These are phyloP conservation scores for Salvia splendens DNA, from an alignment of 257 asterid species.

Conservation along the genomic window DNA sequence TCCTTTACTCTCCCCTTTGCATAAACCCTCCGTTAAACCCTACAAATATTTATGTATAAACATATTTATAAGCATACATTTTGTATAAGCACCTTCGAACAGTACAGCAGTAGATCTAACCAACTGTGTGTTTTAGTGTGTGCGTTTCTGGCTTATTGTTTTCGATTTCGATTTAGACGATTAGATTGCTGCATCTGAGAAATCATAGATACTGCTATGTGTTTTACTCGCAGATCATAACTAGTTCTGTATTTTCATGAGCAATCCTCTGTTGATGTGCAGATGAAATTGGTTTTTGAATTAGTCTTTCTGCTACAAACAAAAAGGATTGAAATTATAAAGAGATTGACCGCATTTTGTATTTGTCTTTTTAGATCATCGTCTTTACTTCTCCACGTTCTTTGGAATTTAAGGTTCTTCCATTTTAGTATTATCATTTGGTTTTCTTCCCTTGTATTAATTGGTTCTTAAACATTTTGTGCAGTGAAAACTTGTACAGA, in stretches of 20 bases:
- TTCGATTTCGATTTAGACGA: not conserved
- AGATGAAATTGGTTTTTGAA: not conserved
- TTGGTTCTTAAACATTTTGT: not conserved
- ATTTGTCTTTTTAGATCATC: conserved; percentile 14
- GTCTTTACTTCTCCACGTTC: conserved; percentile 31
- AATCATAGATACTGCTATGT: not conserved
- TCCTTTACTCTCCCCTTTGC: not conserved
- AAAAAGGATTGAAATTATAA: not conserved
- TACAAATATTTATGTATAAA: not conserved
- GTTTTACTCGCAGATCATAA: not conserved
- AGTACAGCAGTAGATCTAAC: conserved; percentile 6
- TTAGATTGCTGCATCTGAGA: not conserved
- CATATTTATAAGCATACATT: not conserved
- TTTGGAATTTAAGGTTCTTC: conserved; percentile 28
- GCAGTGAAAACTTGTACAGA: conserved; percentile 11
- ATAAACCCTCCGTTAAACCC: conserved; percentile 41
- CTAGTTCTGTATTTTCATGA: not conserved
- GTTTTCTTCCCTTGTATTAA: conserved; percentile 14
- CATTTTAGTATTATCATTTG: not conserved
- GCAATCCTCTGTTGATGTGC: not conserved
- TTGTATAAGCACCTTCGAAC: not conserved
- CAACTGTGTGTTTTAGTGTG: conserved; percentile 3
- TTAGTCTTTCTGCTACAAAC: conserved; percentile 1
- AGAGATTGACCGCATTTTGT: conserved; percentile 12
- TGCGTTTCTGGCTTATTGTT: not conserved